These are phyloP conservation scores for Candolleomyces eurysporus DNA, from an alignment of 768 basidiomycete genomes.

Conservation along the genomic window DNA sequence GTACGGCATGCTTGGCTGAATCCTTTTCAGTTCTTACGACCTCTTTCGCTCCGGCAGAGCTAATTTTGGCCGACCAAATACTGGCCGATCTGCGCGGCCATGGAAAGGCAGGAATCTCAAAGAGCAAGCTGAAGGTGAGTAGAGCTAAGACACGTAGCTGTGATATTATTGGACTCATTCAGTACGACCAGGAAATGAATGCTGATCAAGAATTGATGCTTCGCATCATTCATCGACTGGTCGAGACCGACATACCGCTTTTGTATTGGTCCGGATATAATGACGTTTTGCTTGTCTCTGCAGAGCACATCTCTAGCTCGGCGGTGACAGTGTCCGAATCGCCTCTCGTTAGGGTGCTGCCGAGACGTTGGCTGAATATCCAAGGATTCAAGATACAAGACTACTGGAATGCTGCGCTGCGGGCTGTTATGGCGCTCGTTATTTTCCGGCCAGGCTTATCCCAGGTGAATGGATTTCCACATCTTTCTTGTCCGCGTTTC, in stretches of 20 bases:
- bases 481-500: not conserved
- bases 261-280: slow-evolving; percentile 70
- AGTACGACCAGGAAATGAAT: not conserved
- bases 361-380: slow-evolving; percentile 78
- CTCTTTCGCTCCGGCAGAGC: not conserved
- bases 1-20: slow-evolving; percentile 43
- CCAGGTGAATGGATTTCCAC: slow-evolving; percentile 45
- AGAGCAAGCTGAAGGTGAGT: not conserved
- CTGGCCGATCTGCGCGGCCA: not conserved
- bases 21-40: slow-evolving; percentile 30
- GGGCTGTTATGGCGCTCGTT: slow-evolving; percentile 64
- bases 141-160: not conserved
- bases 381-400: slow-evolving; percentile 57
- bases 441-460: slow-evolving; percentile 72
- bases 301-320: slow-evolving; percentile 52
- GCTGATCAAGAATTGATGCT: not conserved
- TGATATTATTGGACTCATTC: not conserved
- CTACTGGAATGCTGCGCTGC: slow-evolving; percentile 70
- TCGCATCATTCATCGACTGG: slow-evolving; percentile 27
- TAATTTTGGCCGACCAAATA: not conserved
- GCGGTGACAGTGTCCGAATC: slow-evolving; percentile 50
- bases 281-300: slow-evolving; percentile 52
- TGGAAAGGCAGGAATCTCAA: not conserved
- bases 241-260: slow-evolving; percentile 48
- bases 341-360: slow-evolving; percentile 48